Conservation (phyloP, 2,329 filamentous ascomycete species). For the Fusarium irregulare region DNA sequence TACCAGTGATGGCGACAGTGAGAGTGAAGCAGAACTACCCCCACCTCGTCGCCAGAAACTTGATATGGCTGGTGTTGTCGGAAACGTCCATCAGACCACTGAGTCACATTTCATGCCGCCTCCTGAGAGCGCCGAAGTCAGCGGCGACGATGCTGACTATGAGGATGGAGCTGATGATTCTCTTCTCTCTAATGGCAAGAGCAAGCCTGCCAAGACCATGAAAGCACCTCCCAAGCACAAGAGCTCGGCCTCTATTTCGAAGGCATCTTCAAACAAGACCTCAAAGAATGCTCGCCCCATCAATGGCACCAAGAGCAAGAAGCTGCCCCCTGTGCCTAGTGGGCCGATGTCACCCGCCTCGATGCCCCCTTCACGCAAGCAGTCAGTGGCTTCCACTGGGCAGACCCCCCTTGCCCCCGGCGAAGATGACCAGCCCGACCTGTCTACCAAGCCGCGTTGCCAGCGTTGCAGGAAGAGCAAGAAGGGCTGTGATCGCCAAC, state of each 20-base stretch:
- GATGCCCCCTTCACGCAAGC: constrained; percentile 79
- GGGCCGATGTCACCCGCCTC: constrained; percentile 73
- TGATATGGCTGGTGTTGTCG: constrained; percentile 56
- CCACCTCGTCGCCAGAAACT: constrained; percentile 69
- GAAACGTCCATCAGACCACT: constrained; percentile 63
- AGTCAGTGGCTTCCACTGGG: constrained; percentile 72
- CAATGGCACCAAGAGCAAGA: constrained; percentile 62
- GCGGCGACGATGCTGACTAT: constrained; percentile 51
- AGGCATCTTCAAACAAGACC: constrained; percentile 54
- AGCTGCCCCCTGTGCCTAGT: constrained; percentile 54
- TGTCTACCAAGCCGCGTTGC: constrained; percentile 95
- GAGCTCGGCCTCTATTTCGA: constrained; percentile 48
- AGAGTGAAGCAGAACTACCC: constrained; percentile 71
- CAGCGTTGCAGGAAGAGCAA: constrained; percentile 99
- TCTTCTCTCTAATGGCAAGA: constrained; percentile 54
- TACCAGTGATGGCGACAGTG: constrained; percentile 80
- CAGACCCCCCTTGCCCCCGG: constrained; percentile 66
- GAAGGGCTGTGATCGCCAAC: constrained; percentile 97
- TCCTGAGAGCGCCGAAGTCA: constrained; percentile 60
- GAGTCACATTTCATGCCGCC: constrained; percentile 64
- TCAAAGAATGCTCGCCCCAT: constrained; percentile 57
- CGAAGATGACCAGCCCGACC: constrained; percentile 88
- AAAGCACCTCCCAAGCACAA: constrained; percentile 57
- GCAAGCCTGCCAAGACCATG: constrained; percentile 55
- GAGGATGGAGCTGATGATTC: constrained; percentile 51